Base-by-base conservation (phyloP, 257 asterid genomes). In the Gentiana straminea region DNA sequence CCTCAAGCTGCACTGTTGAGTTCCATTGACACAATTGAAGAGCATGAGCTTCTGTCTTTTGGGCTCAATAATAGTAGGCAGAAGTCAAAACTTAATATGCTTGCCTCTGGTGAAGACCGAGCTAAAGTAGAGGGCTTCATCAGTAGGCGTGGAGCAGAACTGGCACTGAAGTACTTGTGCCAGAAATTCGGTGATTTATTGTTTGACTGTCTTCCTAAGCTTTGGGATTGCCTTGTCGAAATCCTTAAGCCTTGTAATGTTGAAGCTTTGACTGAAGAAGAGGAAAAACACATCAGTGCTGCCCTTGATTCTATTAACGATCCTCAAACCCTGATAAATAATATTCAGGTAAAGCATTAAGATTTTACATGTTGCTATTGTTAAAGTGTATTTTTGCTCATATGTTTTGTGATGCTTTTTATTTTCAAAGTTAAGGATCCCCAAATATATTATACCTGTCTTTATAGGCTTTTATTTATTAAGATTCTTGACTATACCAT, bases 211-310 rank as follows among this genome's bases (percentile, higher is more conserved):
- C 91, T 92, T 68, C 97, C 94, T 6, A 88, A 79, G 84, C 79
- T 92, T 60, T 92, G 99, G 99, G 83, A 85, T 68, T 92, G 95
- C 81, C 91, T 92, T 63, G 88, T 80, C 66, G 99, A 92, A 75
- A 86, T 84, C 68, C 88, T 92, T 73, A 92, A 75, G 75, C 94
- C 99, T 55, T 72, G 88, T 70, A 76, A 72, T 63, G 63, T 77
- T 55, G 88, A 83, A 58, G 79, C 77, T 70, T 61, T 79, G 55
- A 76, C 79, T 44, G 70, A 75, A 34, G 90, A 80, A 65, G 80
- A 85, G 50, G 99, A 83, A 79, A 76, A 70, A 67, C 78, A 75
- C 69, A 77, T 81, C 47, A 79, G 71, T 72, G 79, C 73, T 64
- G 67, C 86, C 70, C 72, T 92, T 68, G 73, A 74, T 66, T 79